These are phyloP conservation scores for Lichtheimia ornata DNA, from an alignment of 371 early-diverging fungal genomes.

Conservation along the genomic window DNA sequence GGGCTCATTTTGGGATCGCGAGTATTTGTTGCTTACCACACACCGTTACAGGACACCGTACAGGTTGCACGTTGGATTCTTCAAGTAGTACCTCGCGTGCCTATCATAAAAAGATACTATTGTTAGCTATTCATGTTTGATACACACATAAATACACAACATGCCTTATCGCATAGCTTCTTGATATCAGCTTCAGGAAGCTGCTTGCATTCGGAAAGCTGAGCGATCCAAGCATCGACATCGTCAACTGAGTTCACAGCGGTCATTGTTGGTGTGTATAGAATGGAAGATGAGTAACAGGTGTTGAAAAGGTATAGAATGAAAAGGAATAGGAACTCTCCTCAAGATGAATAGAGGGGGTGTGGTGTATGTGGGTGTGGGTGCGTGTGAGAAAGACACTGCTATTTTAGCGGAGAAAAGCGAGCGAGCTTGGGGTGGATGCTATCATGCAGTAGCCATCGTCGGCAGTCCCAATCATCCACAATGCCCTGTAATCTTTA, in stretches of 20 bases:
- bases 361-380: too few relatives aligned
- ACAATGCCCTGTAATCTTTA: too few relatives aligned
- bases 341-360: too few relatives aligned
- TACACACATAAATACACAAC: background rate
- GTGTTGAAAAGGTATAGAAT: background rate
- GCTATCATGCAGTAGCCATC: too few relatives aligned
- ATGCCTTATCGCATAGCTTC: conserved; percentile 91
- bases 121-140: too few relatives aligned
- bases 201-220: conserved; percentile 87
- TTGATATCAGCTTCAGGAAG: conserved; percentile 92
- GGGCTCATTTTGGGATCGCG: background rate
- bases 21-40: conserved; percentile 66
- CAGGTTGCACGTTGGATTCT: conserved; percentile 96
- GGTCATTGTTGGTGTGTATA: conserved; percentile 29
- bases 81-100: conserved; percentile 92
- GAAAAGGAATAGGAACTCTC: background rate
- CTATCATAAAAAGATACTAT: conserved; percentile 33
- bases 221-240: conserved; percentile 87
- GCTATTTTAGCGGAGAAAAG: too few relatives aligned
- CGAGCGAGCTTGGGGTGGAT: too few relatives aligned
- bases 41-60: conserved; percentile 94
- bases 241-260: conserved; percentile 46
- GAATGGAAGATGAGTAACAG: background rate
- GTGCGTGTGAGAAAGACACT: too few relatives aligned
- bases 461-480: too few relatives aligned